These are phyloP conservation scores for Debaryomycetaceae sp. DNA, from an alignment of 1,139 yeast genomes.

Conservation along the genomic window DNA sequence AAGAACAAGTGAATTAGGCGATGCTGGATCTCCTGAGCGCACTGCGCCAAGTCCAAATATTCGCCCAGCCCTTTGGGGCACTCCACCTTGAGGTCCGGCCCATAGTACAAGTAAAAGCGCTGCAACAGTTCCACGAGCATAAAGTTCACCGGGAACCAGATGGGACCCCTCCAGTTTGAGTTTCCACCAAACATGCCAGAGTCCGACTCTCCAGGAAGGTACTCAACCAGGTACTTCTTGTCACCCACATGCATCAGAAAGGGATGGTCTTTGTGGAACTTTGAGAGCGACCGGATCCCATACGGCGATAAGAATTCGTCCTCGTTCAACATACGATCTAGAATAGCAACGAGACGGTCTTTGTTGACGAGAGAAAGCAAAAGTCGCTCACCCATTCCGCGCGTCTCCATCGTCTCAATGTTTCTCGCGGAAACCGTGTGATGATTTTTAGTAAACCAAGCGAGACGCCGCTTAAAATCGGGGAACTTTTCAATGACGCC, in stretches of 20 bases:
- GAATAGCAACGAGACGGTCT: slow-evolving; percentile 67
- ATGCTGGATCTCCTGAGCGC: slow-evolving; percentile 87
- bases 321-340: slow-evolving; percentile 79
- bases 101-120: slow-evolving; percentile 83
- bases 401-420: slow-evolving; percentile 75
- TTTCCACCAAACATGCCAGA: slow-evolving; percentile 96
- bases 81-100: slow-evolving; percentile 76
- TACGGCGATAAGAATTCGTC: slow-evolving; percentile 77
- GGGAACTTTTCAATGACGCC: slow-evolving; percentile 73
- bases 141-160: slow-evolving; percentile 94
- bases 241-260: slow-evolving; percentile 83
- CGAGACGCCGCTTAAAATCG: slow-evolving; percentile 71
- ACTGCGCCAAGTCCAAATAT: slow-evolving; percentile 73
- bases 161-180: slow-evolving; percentile 98
- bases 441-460: slow-evolving; percentile 77
- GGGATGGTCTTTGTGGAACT: slow-evolving; percentile 79
- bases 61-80: slow-evolving; percentile 88
- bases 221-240: slow-evolving; percentile 59
- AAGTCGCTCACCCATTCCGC: slow-evolving; percentile 83
- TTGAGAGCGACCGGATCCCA: slow-evolving; percentile 86
- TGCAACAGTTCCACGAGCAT: slow-evolving; percentile 81
- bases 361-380: slow-evolving; percentile 73
- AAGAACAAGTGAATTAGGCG: slow-evolving; percentile 73
- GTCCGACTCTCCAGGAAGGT: slow-evolving; percentile 88
- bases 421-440: slow-evolving; percentile 71